These are phyloP conservation scores for Cladosporium sp. DNA, from an alignment of 2,329 filamentous ascomycete species.

Conservation along the genomic window DNA sequence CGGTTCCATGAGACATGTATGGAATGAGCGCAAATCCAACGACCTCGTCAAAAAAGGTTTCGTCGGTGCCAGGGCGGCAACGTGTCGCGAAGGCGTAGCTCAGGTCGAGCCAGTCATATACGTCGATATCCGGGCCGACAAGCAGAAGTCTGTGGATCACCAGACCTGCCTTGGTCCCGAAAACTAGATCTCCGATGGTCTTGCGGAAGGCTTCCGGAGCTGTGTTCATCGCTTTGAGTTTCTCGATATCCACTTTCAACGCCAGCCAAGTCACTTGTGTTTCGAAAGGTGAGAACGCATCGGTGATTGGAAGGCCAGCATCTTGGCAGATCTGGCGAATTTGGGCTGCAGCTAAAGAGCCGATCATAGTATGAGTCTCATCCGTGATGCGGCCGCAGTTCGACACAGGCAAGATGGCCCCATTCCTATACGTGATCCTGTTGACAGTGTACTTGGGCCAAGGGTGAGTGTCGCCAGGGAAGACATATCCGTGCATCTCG, in stretches of 20 bases:
- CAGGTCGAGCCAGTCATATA: too few relatives aligned
- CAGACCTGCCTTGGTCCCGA: too few relatives aligned
- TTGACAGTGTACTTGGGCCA: constrained; percentile 43
- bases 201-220: too few relatives aligned
- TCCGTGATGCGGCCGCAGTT: constrained; percentile 41
- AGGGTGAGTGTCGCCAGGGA: constrained; percentile 36
- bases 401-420: constrained; percentile 46
- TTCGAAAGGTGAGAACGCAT: constrained; percentile 45
- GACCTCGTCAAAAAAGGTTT: constrained; percentile 44
- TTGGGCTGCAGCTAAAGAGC: too few relatives aligned
- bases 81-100: too few relatives aligned
- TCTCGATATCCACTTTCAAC: constrained; percentile 44
- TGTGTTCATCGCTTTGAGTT: too few relatives aligned
- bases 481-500: too few relatives aligned
- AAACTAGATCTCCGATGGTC: too few relatives aligned
- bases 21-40: constrained; percentile 42
- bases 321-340: constrained; percentile 17
- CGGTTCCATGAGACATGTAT: constrained; percentile 43
- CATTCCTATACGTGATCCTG: constrained; percentile 44
- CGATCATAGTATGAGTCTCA: constrained; percentile 40
- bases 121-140: too few relatives aligned
- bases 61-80: constrained; percentile 39
- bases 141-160: too few relatives aligned
- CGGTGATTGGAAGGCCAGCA: constrained; percentile 44
- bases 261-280: constrained; percentile 49